Conservation (phyloP, 306 rosid species). For the Ormosia emarginata region DNA sequence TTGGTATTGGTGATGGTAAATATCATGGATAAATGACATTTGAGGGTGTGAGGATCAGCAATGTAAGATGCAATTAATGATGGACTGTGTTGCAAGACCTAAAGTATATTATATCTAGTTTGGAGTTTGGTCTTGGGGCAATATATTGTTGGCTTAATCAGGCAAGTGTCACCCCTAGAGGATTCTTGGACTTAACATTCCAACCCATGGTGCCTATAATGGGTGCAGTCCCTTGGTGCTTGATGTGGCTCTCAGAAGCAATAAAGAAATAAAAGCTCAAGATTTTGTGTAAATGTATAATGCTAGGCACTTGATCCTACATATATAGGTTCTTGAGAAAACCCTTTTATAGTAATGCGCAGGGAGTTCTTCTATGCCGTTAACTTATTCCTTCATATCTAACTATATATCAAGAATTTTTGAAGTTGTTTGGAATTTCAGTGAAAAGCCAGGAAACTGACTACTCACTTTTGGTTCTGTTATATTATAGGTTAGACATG, state of each 20-base stretch:
- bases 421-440: neutral
- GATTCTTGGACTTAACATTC: too few species aligned
- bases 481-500: constrained; percentile 65
- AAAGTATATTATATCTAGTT: neutral
- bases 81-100: neutral
- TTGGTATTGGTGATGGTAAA: neutral
- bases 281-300: too few species aligned
- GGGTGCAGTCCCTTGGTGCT: neutral
- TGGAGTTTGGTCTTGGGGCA: neutral
- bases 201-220: neutral
- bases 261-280: too few species aligned
- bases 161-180: neutral
- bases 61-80: neutral
- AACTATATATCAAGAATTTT: neutral
- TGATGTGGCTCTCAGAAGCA: neutral
- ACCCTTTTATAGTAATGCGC: too few species aligned
- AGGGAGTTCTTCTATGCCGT: neutral
- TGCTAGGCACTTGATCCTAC: too few species aligned
- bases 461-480: neutral
- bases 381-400: neutral
- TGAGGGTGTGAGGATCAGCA: neutral
- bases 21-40: constrained; percentile 6
- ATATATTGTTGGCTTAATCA: too few species aligned
- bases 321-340: too few species aligned
- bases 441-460: neutral